These are phyloP conservation scores for Davidsoniella eucalypti DNA, from an alignment of 2,329 filamentous ascomycete genomes.

Conservation along the genomic window DNA sequence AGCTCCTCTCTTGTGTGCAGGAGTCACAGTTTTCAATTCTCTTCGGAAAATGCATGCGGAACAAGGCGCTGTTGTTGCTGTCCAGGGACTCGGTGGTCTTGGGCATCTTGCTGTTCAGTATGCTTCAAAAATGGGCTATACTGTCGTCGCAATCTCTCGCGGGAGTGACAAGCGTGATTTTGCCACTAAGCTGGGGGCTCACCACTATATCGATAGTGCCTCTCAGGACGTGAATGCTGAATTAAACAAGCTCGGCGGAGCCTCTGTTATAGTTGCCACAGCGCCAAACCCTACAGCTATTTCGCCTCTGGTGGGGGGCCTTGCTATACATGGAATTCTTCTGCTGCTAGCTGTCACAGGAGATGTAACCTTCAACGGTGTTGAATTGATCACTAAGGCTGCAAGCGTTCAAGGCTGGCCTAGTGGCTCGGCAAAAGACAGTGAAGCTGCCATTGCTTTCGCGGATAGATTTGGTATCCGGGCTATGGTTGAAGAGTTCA, in stretches of 20 bases:
- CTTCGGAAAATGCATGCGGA: slow-evolving; percentile 37
- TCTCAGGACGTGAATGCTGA: slow-evolving; percentile 30
- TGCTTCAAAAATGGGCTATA: slow-evolving; percentile 59
- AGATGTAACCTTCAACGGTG: slow-evolving; percentile 27
- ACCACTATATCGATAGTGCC: slow-evolving; percentile 34
- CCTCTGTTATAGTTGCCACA: slow-evolving; percentile 43
- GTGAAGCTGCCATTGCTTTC: slow-evolving; percentile 51
- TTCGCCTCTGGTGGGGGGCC: slow-evolving; percentile 33
- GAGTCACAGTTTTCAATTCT: slow-evolving; percentile 46
- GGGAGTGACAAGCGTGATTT: slow-evolving; percentile 52
- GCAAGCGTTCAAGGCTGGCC: slow-evolving; percentile 47
- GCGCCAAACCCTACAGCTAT: slow-evolving; percentile 43
- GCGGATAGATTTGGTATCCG: slow-evolving; percentile 42
- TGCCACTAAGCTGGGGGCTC: slow-evolving; percentile 31
- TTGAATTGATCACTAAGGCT: slow-evolving; percentile 30
- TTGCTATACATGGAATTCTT: slow-evolving; percentile 39
- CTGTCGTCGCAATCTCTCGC: slow-evolving; percentile 50
- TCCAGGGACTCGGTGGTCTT: slow-evolving; percentile 58
- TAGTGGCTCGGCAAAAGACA: slow-evolving; percentile 44
- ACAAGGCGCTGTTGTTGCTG: slow-evolving; percentile 35
- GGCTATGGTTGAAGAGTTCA: slow-evolving; percentile 49
- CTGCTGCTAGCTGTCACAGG: slow-evolving; percentile 37
- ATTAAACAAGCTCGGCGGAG: slow-evolving; percentile 42
- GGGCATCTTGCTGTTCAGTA: slow-evolving; percentile 67
- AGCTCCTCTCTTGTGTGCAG: slow-evolving; percentile 47